phyloP scores from a whole-genome alignment of 2,329 filamentous ascomycete genomes.

The Monosporascus sp. region DNA sequence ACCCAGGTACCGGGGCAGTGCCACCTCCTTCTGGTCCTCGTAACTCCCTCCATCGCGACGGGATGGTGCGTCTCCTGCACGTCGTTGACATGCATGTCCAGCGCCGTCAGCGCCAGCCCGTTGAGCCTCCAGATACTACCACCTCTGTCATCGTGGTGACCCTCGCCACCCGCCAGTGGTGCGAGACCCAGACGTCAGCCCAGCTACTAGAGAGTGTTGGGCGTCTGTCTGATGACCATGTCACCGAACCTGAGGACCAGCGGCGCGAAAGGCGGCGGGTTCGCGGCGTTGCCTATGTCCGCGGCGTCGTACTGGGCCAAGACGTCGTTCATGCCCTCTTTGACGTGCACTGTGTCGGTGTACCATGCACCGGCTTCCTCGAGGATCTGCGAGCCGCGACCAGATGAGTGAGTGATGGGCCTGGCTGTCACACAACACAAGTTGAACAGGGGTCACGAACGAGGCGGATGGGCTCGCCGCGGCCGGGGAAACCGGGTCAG shows the following conservation, averaged over 20 bases:
- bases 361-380: constrained; percentile 65
- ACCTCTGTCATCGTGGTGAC: constrained; percentile 12
- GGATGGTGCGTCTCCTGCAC: constrained; percentile 74
- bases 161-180: constrained; percentile 31
- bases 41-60: constrained; percentile 56
- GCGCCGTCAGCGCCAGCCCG: constrained; percentile 59
- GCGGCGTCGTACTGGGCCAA: constrained; percentile 42
- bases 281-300: constrained; percentile 56
- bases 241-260: constrained; percentile 60
- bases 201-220: constrained; percentile 69
- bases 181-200: constrained; percentile 54
- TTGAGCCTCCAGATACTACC: constrained; percentile 53
- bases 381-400: constrained; percentile 36
- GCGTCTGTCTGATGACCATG: constrained; percentile 61
- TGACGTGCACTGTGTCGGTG: constrained; percentile 48
- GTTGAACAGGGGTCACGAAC: too few species aligned
- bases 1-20: constrained; percentile 63
- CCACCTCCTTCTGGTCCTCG: constrained; percentile 69
- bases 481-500: constrained; percentile 66
- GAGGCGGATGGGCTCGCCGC: constrained; percentile 69
- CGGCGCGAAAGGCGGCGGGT: constrained; percentile 61
- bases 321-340: constrained; percentile 47
- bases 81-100: constrained; percentile 67
- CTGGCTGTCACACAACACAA: too few species aligned
- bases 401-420: too few species aligned